Evolutionary conservation across 345 rosid genomes (phyloP), one percentile per base, ranked within the genome.

Genomic region (Sonneratia caseolaris): DNA sequence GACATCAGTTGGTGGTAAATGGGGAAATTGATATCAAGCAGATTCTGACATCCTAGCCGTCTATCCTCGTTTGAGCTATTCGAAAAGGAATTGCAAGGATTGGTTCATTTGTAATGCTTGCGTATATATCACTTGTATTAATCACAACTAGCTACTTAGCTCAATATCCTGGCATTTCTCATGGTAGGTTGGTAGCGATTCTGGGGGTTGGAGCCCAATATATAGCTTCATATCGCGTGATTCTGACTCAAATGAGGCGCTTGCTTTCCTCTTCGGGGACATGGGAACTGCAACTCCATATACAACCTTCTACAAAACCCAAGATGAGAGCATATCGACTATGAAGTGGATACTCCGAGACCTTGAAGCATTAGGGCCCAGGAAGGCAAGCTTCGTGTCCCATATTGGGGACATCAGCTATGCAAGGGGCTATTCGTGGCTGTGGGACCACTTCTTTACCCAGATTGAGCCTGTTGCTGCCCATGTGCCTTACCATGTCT

Each of bases 361-460:
- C 74, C 78, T 88, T 22, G 80, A 93, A 81, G 86, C 88, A 76
- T 68, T 89, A 36, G 88, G 92, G 47, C 80, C 66, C 19, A 62
- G 88, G 47, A 91, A 85, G 75, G 86, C 88, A 45, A 79, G 88
- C 13, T 66, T 94, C 3, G 80, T 94, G 72, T 94, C 98, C 0
- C 98, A 89, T 70, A 86, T 89, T 13, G 98, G 98, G 35, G 98
- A 94, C 76, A 89, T 94, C 70, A 94, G 98, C 78, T 94, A 93
- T 35, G 98, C 98, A 0, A 73, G 88, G 81, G 97, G 97, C 51
- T 86, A 86, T 80, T 84, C 91, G 9, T 91, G 98, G 98, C 19
- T 91, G 72, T 93, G 98, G 98, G 98, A 93, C 71, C 89, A 91
- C 67, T 91, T 93, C 78, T 91, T 93, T 66, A 66, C 81, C 73